Evolutionary conservation across 352 stramenopile genomes (phyloP).

Genomic region (Blastocystis sp.): DNA sequence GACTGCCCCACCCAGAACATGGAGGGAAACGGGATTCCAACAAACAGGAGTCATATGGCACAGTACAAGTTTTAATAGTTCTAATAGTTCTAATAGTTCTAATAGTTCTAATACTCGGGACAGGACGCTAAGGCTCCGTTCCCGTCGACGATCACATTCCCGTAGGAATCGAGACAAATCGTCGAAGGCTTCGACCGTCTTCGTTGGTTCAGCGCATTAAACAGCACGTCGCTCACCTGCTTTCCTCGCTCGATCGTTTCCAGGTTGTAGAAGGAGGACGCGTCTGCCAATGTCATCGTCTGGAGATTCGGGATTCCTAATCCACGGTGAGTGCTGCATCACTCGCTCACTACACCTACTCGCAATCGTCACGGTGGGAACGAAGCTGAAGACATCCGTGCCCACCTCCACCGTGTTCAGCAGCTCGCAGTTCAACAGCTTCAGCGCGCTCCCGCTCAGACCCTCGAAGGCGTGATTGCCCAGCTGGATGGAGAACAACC

Average conservation of each 20-base stretch:
- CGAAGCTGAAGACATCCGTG: neutral
- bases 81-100: too few species aligned
- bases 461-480: neutral
- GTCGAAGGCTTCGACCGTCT: neutral
- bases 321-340: neutral
- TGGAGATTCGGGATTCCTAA: neutral
- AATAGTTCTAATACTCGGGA: too few species aligned
- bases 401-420: neutral
- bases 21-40: neutral
- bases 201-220: neutral
- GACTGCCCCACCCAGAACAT: neutral
- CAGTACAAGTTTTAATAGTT: too few species aligned
- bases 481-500: neutral
- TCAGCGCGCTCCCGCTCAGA: neutral
- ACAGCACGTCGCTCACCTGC: neutral
- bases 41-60: too few species aligned
- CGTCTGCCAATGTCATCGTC: neutral
- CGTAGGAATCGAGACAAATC: neutral
- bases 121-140: neutral
- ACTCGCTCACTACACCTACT: neutral
- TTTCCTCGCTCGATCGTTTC: neutral
- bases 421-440: neutral
- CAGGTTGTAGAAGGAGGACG: neutral
- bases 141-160: constrained; percentile 15
- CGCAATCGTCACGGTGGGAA: neutral